A percentile compares a stretch with the other conserved stretches of the same genome.
Conservation (phyloP, 106 monocot genomes). For the Vanilla planifolia region DNA sequence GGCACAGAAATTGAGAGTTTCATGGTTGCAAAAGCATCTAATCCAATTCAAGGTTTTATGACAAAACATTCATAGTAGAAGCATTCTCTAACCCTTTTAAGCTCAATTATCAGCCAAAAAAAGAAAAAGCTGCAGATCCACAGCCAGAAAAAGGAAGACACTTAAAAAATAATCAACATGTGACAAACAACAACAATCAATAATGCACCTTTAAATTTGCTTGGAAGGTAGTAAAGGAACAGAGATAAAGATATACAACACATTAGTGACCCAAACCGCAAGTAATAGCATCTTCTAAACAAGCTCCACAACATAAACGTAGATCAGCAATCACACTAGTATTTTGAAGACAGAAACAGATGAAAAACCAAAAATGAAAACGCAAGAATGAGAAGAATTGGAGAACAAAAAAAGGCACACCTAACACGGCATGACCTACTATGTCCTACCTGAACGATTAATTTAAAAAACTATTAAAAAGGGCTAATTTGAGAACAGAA, state of each 20-base stretch:
- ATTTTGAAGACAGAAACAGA: not conserved
- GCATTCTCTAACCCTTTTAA: not conserved
- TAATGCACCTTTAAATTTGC: too few species aligned
- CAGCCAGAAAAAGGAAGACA: not conserved
- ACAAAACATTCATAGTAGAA: not conserved
- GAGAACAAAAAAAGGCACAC: not conserved
- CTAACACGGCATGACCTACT: too few species aligned
- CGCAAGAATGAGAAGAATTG: not conserved
- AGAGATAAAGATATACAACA: not conserved
- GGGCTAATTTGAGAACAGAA: conserved; percentile 1
- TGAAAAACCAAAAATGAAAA: not conserved
- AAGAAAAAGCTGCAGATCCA: not conserved
- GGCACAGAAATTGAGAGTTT: not conserved
- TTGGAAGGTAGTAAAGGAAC: too few species aligned
- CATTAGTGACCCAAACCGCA: not conserved
- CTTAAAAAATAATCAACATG: too few species aligned
- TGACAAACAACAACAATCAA: not conserved
- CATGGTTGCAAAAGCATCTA: not conserved
- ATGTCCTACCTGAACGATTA: too few species aligned
- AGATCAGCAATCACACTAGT: not conserved
- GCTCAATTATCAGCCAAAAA: not conserved
- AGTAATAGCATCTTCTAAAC: not conserved
- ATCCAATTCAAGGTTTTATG: not conserved
- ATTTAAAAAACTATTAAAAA: conserved; percentile 1
- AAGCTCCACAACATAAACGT: not conserved